Percentiles rank a stretch among this genome's conserved stretches.
Evolutionary conservation across 352 stramenopile species (phyloP).

Genomic region (Blastocystis sp.): DNA sequence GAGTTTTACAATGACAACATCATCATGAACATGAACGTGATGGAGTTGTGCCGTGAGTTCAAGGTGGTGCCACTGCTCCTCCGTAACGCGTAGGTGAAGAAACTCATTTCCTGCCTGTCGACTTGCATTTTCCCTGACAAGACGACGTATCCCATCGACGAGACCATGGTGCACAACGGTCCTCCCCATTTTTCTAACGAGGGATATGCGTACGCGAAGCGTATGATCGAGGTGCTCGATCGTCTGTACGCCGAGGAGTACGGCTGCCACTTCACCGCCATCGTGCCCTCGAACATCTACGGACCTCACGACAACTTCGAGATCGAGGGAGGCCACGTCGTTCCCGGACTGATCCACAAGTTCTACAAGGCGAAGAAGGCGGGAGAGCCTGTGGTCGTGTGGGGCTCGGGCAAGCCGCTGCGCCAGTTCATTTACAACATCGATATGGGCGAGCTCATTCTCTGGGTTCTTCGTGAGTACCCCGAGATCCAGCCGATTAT

Average conservation of each 20-base stretch:
- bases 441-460: conserved; percentile 89
- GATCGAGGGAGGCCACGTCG: conserved; percentile 91
- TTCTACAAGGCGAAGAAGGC: conserved; percentile 90
- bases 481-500: conserved; percentile 88
- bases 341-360: conserved; percentile 96
- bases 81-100: conserved; percentile 75
- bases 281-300: conserved; percentile 99
- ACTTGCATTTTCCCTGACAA: conserved; percentile 98
- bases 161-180: conserved; percentile 90
- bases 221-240: conserved; percentile 96
- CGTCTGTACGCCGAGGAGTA: conserved; percentile 82
- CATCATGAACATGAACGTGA: conserved; percentile 96
- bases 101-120: conserved; percentile 93
- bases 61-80: conserved; percentile 15
- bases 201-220: conserved; percentile 95
- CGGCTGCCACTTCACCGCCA: conserved; percentile 91
- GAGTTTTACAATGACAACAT: conserved; percentile 98
- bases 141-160: conserved; percentile 94
- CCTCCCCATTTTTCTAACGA: conserved; percentile 79
- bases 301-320: conserved; percentile 96
- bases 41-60: conserved; percentile 86
- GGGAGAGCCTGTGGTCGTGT: conserved; percentile 85
- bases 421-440: conserved; percentile 94
- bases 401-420: conserved; percentile 87
- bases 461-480: conserved; percentile 84